Base-by-base conservation (phyloP, 345 rosid genomes). In the Limnanthes douglasii region DNA sequence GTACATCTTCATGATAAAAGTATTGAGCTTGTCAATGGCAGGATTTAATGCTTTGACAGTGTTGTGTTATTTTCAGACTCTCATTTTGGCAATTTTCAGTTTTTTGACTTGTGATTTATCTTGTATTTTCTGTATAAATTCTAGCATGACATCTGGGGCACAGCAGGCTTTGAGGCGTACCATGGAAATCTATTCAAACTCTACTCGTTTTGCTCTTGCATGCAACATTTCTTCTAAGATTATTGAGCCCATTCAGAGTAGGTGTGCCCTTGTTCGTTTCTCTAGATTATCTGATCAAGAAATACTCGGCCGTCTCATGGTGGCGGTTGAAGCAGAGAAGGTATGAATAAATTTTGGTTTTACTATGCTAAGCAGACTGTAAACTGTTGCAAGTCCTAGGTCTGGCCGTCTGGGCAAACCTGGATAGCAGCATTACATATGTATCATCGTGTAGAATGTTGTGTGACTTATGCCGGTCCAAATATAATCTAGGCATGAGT, bases 171-270 rank as follows among this genome's bases (percentile, higher is more conserved):
- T 90, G 55, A 77, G 96, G 77, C 67, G 94, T 25, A 84, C 96
- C 9, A 90, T 90, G 75, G 98, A 90, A 65, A 84, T 84, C 46
- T 80, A 80, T 49, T 85, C 98, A 37, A 80, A 73, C 46, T 68
- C 98, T 7, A 90, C 96, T 2, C 85, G 96, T 19, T 90, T 90
- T 70, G 94, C 98, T 38, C 96, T 90, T 45, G 98, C 98, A 13
- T 84, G 98, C 57, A 90, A 84, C 43, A 65, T 72, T 0, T 80
- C 93, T 15, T 69, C 94, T 17, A 90, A 85, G 65, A 64, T 84
- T 37, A 90, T 84, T 34, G 98, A 84, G 61, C 94, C 98, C 21
- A 90, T 90, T 60, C 98, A 90, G 75, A 90, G 98, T 58, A 66
- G 98, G 75, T 84, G 98, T 51, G 96, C 98, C 1, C 59, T 84